These are phyloP conservation scores for Tetrahymena malaccensis DNA, from an alignment of 73 alveolate genomes.

Conservation along the genomic window DNA sequence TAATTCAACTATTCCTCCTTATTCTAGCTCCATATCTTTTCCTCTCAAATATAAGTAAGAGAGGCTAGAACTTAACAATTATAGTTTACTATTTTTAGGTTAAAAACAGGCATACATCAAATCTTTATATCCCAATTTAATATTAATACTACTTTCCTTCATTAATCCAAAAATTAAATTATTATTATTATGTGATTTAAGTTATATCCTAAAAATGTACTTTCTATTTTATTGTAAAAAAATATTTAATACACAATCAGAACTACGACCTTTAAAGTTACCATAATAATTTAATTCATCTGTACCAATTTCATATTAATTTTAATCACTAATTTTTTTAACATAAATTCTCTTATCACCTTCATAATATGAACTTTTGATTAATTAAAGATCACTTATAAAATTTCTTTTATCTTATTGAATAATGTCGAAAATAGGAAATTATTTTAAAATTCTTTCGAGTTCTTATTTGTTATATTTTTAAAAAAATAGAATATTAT, in stretches of 20 bases:
- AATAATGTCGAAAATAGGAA: background rate
- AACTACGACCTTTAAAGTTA: no score
- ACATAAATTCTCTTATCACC: background rate
- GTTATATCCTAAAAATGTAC: background rate
- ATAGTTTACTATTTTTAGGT: no score
- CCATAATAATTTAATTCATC: background rate
- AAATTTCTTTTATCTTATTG: no score
- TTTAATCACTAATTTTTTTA: background rate
- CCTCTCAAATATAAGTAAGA: background rate
- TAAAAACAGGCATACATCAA: no score
- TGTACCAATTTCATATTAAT: background rate
- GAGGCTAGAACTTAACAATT: no score
- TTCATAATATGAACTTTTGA: background rate
- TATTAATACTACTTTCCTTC: background rate
- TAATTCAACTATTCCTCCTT: background rate
- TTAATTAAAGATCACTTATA: no score
- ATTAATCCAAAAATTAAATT: background rate
- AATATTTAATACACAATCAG: background rate
- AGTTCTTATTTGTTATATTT: background rate
- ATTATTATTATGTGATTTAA: background rate
- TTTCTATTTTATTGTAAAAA: background rate
- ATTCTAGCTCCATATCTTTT: background rate
- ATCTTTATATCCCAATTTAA: background rate
- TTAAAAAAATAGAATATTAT: no score
- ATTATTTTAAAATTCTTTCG: background rate